Base-by-base conservation (phyloP, 2,329 filamentous ascomycete species). In the Tetracladium maxilliforme region DNA sequence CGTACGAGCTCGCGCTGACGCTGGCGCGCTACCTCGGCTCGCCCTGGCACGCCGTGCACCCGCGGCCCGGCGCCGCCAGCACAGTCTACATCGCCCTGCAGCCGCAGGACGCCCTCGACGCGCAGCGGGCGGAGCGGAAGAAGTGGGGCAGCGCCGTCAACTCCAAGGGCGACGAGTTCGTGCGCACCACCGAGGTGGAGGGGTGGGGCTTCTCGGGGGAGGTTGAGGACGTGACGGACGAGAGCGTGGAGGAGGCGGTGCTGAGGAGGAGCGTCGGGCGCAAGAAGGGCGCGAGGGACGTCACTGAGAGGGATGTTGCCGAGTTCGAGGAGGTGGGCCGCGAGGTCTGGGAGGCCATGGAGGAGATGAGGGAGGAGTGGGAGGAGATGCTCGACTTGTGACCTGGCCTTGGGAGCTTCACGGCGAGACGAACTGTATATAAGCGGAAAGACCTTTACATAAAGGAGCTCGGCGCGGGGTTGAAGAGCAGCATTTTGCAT, bases 81-180 rank as follows among this genome's bases (percentile, higher is more conserved):
- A 67, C 81, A 5, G 74, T 78, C 14, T 94, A 81, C 77, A 53
- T 92, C 6, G 70, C 77, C 1, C 64, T 95, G 9, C 64, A 75
- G 12, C 55, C 70, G 6, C 64, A 76, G 30, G 64, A 65, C 10
- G 57, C 60, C 12, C 58, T 86, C 10, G 67, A 81, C 25, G 57
- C 54, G 3, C 46, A 42, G 13, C 13, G 38, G 22, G 39, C 34
- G 5, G 3, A 61, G 58, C 22, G 63, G 61, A 72, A 58, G 45
- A 95, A 95, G 54, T 95, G 87, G 87, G 87, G 87, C 4, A 79
- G 77, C 16, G 66, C 70, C n/a, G 65, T 64, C 7, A 64, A 75
- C 34, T 47, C 64, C 8, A 47, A 52, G 27, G 72, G 76, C 0
- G 52, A 60, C 12, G 63, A 67, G 30, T 55, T 63, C 19, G 68